Evolutionary conservation across 163 green algal species (phyloP), one percentile per base, ranked within the genome.

Genomic region (Scenedesmus sp.): DNA sequence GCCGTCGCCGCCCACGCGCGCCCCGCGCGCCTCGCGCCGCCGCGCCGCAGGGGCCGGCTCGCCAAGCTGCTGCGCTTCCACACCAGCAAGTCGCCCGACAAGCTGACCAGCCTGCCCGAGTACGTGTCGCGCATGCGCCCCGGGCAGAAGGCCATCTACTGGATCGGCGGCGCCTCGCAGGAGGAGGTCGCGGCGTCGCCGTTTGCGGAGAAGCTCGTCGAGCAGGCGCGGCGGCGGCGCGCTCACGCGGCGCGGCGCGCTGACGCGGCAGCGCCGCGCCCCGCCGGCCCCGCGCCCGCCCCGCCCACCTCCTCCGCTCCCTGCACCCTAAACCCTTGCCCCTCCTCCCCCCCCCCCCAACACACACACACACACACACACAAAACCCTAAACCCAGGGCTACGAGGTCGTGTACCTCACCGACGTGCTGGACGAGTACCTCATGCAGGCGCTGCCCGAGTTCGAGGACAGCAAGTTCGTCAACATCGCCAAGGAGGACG

Each of bases 331-430:
- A n/a, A n/a, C n/a, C n/a, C n/a, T n/a, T n/a, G n/a, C n/a, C n/a
- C n/a, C n/a, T n/a, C n/a, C n/a, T n/a, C n/a, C n/a, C n/a, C n/a
- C n/a, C n/a, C n/a, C n/a, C n/a, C n/a, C n/a, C n/a, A n/a, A n/a
- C n/a, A n/a, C n/a, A n/a, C n/a, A n/a, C n/a, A n/a, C n/a, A n/a
- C n/a, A n/a, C n/a, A n/a, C n/a, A n/a, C n/a, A n/a, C n/a, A n/a
- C n/a, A n/a, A n/a, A n/a, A n/a, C n/a, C n/a, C n/a, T n/a, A n/a
- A n/a, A n/a, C 87, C 57, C 92, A 95, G 83, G 95, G 86, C 62
- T 91, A 93, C 56, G 94, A 98, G 89, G 96, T 99, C 65, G 92
- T 99, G 64, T 98, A 94, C 86, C 94, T 99, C 84, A 97, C 92
- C 20, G 96, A 99, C 67, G 83, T 96, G 1, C 88, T 99, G 51